Evolutionary conservation across 2,329 filamentous ascomycete genomes (phyloP).

Genomic region (Aspergillus fischeri): DNA sequence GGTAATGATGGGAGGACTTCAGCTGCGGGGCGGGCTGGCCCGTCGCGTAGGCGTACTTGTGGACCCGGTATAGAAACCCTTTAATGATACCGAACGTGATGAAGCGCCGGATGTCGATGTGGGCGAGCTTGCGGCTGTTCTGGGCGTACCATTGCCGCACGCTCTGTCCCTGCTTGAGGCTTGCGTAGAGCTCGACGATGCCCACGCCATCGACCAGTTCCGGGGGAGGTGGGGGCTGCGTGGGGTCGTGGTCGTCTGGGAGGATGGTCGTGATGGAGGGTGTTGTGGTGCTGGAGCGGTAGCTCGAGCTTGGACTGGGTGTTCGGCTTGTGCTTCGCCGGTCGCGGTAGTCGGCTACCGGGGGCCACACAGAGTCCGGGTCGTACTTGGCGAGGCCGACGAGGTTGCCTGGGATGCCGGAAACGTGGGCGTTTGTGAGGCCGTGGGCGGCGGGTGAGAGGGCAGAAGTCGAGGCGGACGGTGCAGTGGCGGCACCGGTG

Average conservation of each 20-base stretch:
- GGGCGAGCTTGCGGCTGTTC: constrained; percentile 66
- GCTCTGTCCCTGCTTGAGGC: constrained; percentile 77
- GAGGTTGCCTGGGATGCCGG: constrained; percentile 14
- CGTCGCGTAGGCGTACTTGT: constrained; percentile 73
- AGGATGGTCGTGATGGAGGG: constrained; percentile 8
- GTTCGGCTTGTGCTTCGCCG: constrained; percentile 10
- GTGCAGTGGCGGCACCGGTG: constrained; percentile 22
- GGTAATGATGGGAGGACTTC: constrained; percentile 19
- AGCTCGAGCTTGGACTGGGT: constrained; percentile 7
- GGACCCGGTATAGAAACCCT: constrained; percentile 84
- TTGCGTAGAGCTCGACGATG: constrained; percentile 78
- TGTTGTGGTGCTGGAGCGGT: constrained; percentile 10
- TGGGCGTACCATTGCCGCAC: constrained; percentile 81
- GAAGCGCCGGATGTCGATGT: constrained; percentile 83
- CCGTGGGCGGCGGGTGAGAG: constrained; percentile 17
- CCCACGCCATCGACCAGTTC: constrained; percentile 40
- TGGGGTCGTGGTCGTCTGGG: constrained; percentile 5
- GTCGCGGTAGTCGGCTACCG: constrained; percentile 28
- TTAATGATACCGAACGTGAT: constrained; percentile 97
- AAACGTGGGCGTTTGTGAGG: constrained; percentile 4
- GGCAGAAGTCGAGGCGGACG: constrained; percentile 15
- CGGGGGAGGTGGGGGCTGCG: constrained; percentile 6
- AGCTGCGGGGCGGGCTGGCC: constrained; percentile 26
- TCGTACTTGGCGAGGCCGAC: constrained; percentile 21
- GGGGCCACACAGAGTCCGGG: constrained; percentile 42